Evolutionary conservation across 2,329 filamentous ascomycete genomes (phyloP).

Genomic region (Bipolaris zeicola): DNA sequence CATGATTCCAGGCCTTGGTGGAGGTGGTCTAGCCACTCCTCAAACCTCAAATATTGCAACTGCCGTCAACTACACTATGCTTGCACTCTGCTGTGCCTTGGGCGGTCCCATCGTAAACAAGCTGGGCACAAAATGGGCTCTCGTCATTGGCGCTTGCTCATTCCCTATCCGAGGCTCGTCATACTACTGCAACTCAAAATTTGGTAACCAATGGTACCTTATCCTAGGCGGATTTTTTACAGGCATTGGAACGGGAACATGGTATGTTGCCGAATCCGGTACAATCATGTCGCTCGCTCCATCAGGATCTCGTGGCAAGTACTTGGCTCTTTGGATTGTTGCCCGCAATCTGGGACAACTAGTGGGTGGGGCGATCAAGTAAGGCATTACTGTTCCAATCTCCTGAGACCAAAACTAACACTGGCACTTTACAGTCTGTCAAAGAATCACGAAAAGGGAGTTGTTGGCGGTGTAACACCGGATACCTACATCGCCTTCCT

Average conservation of each 20-base stretch:
- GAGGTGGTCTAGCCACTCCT: constrained; percentile 54
- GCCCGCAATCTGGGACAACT: constrained; percentile 55
- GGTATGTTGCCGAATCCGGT: constrained; percentile 58
- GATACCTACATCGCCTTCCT: constrained; percentile 56
- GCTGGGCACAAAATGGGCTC: constrained; percentile 54
- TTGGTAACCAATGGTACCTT: constrained; percentile 56
- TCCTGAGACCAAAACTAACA: background rate
- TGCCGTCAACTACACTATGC: constrained; percentile 37
- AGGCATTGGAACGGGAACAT: constrained; percentile 48
- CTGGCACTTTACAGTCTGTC: constrained; percentile 18
- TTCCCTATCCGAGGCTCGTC: constrained; percentile 56
- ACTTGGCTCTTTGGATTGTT: constrained; percentile 57
- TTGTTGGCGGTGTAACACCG: constrained; percentile 49
- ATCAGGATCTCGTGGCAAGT: constrained; percentile 55
- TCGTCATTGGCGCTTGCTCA: constrained; percentile 51
- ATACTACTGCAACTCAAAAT: constrained; percentile 58
- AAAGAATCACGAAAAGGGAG: constrained; percentile 36
- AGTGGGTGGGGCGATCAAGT: constrained; percentile 54
- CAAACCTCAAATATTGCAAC: constrained; percentile 52
- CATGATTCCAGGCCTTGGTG: constrained; percentile 31
- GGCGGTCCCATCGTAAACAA: constrained; percentile 56
- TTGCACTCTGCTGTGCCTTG: constrained; percentile 46
- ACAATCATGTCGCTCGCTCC: constrained; percentile 58
- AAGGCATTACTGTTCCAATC: background rate
- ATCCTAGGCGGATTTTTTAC: constrained; percentile 32